These are phyloP conservation scores for Mucor circinelloides DNA, from an alignment of 371 early-diverging fungal genomes.

Conservation along the genomic window DNA sequence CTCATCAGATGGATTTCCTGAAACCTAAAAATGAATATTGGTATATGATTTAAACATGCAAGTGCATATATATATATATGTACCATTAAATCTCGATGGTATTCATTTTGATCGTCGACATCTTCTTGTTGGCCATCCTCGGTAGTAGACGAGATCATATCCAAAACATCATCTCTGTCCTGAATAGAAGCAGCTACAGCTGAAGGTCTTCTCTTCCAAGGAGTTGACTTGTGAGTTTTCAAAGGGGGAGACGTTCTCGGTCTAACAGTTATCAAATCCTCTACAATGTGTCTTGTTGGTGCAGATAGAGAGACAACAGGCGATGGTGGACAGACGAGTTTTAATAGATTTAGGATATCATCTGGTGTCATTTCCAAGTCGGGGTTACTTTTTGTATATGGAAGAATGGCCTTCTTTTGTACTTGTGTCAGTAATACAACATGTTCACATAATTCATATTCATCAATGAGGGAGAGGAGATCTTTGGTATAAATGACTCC, in stretches of 20 bases:
- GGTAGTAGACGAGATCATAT: neutral
- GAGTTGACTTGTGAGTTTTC: constrained; percentile 12
- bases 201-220: constrained; percentile 38
- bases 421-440: constrained; percentile 37
- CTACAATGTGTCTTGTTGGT: constrained; percentile 13
- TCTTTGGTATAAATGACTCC: constrained; percentile 50
- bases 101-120: neutral
- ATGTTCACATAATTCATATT: constrained; percentile 40
- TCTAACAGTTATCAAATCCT: constrained; percentile 8
- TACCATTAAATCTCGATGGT: neutral
- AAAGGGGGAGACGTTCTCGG: constrained; percentile 23
- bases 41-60: neutral
- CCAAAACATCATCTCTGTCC: neutral
- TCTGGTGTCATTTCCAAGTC: constrained; percentile 57
- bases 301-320: constrained; percentile 27
- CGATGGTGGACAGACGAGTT: constrained; percentile 35
- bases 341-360: constrained; percentile 47
- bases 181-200: constrained; percentile 22
- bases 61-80: neutral
- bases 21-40: neutral
- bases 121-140: neutral
- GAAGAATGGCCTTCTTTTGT: constrained; percentile 49
- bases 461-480: constrained; percentile 37
- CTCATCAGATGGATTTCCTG: neutral
- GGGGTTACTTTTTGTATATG: constrained; percentile 41